These are phyloP conservation scores for Penicillium egyptiacum DNA, from an alignment of 495 filamentous ascomycete genomes.

Conservation along the genomic window DNA sequence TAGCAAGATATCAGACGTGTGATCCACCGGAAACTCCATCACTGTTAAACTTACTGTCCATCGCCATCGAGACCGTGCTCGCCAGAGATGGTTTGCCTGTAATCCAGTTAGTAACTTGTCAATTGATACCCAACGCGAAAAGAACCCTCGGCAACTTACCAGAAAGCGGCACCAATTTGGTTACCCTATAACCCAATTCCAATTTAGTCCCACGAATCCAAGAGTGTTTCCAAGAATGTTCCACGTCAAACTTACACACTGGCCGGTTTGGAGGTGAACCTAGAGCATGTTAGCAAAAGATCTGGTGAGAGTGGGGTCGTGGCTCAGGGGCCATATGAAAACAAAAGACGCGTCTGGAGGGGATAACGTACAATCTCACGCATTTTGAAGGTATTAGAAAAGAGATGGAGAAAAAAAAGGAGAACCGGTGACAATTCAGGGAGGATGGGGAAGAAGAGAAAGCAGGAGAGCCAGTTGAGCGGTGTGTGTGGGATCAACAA, in stretches of 20 bases:
- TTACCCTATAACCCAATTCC: conserved; percentile 69
- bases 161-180: conserved; percentile 99
- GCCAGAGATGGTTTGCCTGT: conserved; percentile 92
- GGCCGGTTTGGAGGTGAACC: conserved; percentile 98
- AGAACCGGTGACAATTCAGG: conserved; percentile 13
- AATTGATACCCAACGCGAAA: conserved; percentile 23
- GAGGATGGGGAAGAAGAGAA: conserved; percentile 32
- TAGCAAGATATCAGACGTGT: conserved; percentile 44
- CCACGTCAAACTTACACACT: conserved; percentile 70
- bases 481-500: conserved; percentile 46
- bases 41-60: conserved; percentile 67
- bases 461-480: conserved; percentile 27
- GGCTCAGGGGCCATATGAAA: conserved; percentile 40
- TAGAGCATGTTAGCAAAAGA: conserved; percentile 47
- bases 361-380: conserved; percentile 84
- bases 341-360: conserved; percentile 40
- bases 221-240: conserved; percentile 14
- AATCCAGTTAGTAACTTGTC: conserved; percentile 33
- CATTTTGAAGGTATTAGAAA: conserved; percentile 62
- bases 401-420: conserved; percentile 17
- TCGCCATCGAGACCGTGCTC: conserved; percentile 98
- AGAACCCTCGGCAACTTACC: conserved; percentile 52
- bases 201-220: conserved; percentile 29
- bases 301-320: conserved; percentile 41
- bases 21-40: conserved; percentile 21